Evolutionary conservation across 2,329 filamentous ascomycete species (phyloP).

Genomic region (Colletotrichum salicis): DNA sequence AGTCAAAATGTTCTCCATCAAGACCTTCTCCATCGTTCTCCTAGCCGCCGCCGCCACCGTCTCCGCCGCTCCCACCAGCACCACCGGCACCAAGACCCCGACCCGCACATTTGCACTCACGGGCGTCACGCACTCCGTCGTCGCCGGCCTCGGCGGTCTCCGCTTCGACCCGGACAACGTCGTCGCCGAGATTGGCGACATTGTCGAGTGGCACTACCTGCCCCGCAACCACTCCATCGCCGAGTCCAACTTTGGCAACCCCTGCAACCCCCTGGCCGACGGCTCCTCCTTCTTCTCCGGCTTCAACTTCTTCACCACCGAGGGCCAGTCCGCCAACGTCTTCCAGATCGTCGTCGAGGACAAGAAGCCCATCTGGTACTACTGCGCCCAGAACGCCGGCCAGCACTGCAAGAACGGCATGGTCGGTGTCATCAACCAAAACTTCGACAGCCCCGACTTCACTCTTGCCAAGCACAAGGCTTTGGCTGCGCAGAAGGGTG

Average conservation of each 20-base stretch:
- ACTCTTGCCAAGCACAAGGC: conserved; percentile 51
- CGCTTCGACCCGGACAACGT: conserved; percentile 62
- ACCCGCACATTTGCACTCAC: conserved; percentile 49
- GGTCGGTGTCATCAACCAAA: conserved; percentile 61
- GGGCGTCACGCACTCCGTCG: conserved; percentile 56
- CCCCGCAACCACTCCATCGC: conserved; percentile 61
- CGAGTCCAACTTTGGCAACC: conserved; percentile 53
- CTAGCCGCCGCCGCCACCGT: conserved; percentile 41
- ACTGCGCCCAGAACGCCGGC: conserved; percentile 50
- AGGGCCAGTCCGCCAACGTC: conserved; percentile 51
- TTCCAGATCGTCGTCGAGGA: conserved; percentile 58
- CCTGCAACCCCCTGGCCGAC: conserved; percentile 53
- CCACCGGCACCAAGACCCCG: conserved; percentile 42
- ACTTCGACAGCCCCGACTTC: conserved; percentile 50
- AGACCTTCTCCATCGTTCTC: conserved; percentile 42
- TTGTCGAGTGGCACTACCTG: conserved; percentile 66
- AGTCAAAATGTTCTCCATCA: conserved; percentile 46
- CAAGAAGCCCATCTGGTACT: conserved; percentile 52
- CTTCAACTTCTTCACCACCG: conserved; percentile 52
- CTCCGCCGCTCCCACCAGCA: conserved; percentile 46
- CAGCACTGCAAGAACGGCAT: conserved; percentile 61
- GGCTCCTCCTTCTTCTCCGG: conserved; percentile 56
- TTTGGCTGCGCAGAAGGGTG: conserved; percentile 46
- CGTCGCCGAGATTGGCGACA: conserved; percentile 58
- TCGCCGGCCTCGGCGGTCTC: conserved; percentile 58